A percentile compares a stretch with the other conserved stretches of the same genome.
Evolutionary conservation across 116 monocot species (phyloP).

Genomic region (Papilionanthe hybrid): DNA sequence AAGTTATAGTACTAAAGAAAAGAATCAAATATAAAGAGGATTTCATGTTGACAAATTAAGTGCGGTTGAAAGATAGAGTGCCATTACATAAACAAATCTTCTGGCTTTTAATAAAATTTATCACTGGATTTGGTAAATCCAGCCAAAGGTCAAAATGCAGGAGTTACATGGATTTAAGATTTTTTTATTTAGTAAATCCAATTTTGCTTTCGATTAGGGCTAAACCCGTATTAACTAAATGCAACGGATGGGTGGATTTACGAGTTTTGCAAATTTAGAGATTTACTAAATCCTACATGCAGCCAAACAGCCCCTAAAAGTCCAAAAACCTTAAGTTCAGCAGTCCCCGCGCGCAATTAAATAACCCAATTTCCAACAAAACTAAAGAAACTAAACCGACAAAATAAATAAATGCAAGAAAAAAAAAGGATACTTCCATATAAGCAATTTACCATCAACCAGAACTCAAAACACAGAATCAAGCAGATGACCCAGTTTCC

Average conservation of each 20-base stretch:
- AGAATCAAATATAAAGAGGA: neutral
- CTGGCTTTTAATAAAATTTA: too few relatives aligned
- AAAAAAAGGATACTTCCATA: too few relatives aligned
- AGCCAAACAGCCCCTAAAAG: too few relatives aligned
- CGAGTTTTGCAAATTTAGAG: too few relatives aligned
- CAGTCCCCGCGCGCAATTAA: neutral
- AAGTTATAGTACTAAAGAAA: neutral
- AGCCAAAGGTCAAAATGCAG: too few relatives aligned
- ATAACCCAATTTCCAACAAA: neutral
- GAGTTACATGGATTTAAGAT: too few relatives aligned
- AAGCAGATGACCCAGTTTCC: slow-evolving; percentile 2
- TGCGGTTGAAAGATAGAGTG: neutral
- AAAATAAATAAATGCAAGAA: neutral
- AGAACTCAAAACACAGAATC: neutral
- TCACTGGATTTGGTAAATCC: too few relatives aligned
- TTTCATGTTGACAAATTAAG: neutral
- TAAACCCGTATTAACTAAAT: too few relatives aligned
- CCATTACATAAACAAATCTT: neutral
- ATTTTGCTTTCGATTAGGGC: too few relatives aligned
- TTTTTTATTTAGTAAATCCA: too few relatives aligned
- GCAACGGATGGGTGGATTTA: too few relatives aligned
- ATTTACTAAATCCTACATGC: too few relatives aligned
- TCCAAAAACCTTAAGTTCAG: neutral
- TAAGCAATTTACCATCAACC: neutral
- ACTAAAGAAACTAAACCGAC: neutral